Base-by-base conservation (phyloP, 2,329 filamentous ascomycete species). In the Pyrenophora graminea region DNA sequence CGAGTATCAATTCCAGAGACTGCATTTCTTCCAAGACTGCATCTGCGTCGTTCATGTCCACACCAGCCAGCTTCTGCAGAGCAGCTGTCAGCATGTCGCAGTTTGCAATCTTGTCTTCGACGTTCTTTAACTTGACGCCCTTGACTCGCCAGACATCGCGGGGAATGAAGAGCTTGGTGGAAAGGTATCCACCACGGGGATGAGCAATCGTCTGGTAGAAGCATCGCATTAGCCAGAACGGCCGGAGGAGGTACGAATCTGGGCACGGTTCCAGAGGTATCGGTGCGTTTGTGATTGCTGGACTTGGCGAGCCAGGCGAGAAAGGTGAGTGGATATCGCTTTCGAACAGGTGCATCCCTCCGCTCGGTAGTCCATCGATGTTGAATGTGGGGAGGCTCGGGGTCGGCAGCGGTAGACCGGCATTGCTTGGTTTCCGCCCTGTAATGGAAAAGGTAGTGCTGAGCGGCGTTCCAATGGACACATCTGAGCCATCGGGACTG, bases 211-310 rank as follows among this genome's bases (percentile, higher is more conserved):
- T 96, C 71, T 97, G 91, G 69, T 94, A 96, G 21, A 99, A 81
- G 55, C 89, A 92, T 47, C 94, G 86, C 90, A 99, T 96, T 38
- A 99, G 80, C 94, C 94, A 99, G 73, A 97, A 99, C 2, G 94
- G 95, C 17, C 94, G 86, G n/a, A 97, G 80, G 64, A 97, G 82
- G 53, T 88, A 87, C 34, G 95, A 91, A 31, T 88, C 90, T 1
- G 94, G 94, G 69, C 95, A 99, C 3, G 94, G 89, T 68, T 99
- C 94, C 4, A 99, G 81, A 0, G 91, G 85, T 18, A 87, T 82
- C 10, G 92, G 92, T 1, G 85, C 83, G 59, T 91, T 86, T 0
- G 78, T 67, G 10, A 80, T 78, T n/a, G 82, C 71, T 3, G 81
- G 78, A 49, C 87, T 86, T 2, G 87, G 84, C n/a, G 85, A 86